Base-by-base conservation (phyloP, 805 yeast species). In the Ogataea ganodermae region DNA sequence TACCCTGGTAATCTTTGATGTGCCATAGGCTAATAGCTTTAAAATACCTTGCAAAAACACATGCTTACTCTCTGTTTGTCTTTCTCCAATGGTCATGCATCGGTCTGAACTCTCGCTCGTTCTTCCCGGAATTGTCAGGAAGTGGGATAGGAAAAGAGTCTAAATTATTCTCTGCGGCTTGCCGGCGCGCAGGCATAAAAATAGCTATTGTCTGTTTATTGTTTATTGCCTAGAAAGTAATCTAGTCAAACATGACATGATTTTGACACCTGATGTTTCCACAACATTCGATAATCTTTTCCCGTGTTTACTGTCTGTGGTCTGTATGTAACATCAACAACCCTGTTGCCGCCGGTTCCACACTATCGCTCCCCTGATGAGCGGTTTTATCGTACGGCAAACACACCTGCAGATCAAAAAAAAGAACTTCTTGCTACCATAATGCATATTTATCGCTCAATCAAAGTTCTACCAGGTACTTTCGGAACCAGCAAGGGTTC, bases 221-320 rank as follows among this genome's bases (percentile, higher is more conserved):
- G 42, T 38, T 38, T 27, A 9, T 16, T 9, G 32, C 32, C 42
- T 16, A 4, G 26, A 3, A 17, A 13, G 4, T 16, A 9, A 13
- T 13, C 3, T 17, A 9, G 4, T 9, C 5, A 18, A 18, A 17
- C 28, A 26, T 38, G 42, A 24, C 32, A 26, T 24, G 42, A 38
- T 38, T 38, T 38, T 38, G 42, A 26, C 42, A 38, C 20, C 18
- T 24, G 23, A 24, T 27, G 21, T 10, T 38, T 38, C 42, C 23
- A 38, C 16, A 38, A 38, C 10, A 10, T 38, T 38, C 42, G 42
- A 38, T 27, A 10, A 18, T 18, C 4, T 30, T 4, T 16, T 14
- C 4, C 16, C 3, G 18, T 30, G 18, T 30, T 30, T 30, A 30
- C 33, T 12, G 6, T 33, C 14, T n/a, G n/a, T n/a, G n/a, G 6